phyloP scores from a whole-genome alignment of 192 early-diverging fungal species.

The Pilaira anomala region DNA sequence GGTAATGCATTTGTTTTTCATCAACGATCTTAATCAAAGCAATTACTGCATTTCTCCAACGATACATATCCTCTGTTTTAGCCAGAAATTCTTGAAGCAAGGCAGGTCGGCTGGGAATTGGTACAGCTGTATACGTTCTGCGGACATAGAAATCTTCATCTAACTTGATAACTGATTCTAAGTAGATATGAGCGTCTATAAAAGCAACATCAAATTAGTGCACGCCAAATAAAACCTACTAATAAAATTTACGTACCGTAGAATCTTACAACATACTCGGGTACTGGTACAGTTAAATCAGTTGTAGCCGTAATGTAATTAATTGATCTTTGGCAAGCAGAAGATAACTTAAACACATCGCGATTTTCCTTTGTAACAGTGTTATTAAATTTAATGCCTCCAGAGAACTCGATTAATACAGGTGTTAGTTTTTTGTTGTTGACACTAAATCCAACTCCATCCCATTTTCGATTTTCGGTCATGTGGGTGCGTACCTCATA shows the following conservation, averaged over 20 bases:
- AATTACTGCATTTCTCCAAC: constrained; percentile 4
- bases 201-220: neutral
- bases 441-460: constrained; percentile 1
- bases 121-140: constrained; percentile 7
- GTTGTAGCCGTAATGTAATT: neutral
- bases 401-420: constrained; percentile 11
- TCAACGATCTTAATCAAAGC: neutral
- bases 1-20: neutral
- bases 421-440: neutral
- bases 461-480: constrained; percentile 5
- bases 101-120: neutral
- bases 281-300: constrained; percentile 1
- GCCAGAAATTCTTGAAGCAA: constrained; percentile 6
- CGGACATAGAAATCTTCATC: constrained; percentile 4
- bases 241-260: constrained; percentile 4
- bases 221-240: neutral
- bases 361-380: neutral
- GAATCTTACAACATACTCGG: neutral
- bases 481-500: neutral
- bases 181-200: constrained; percentile 7
- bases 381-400: neutral
- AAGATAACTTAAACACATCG: neutral
- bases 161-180: constrained; percentile 8
- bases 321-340: neutral
- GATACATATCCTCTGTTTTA: constrained; percentile 9